Base-by-base conservation (phyloP, 2,329 filamentous ascomycete genomes). In the Diaporthe ampelina region DNA sequence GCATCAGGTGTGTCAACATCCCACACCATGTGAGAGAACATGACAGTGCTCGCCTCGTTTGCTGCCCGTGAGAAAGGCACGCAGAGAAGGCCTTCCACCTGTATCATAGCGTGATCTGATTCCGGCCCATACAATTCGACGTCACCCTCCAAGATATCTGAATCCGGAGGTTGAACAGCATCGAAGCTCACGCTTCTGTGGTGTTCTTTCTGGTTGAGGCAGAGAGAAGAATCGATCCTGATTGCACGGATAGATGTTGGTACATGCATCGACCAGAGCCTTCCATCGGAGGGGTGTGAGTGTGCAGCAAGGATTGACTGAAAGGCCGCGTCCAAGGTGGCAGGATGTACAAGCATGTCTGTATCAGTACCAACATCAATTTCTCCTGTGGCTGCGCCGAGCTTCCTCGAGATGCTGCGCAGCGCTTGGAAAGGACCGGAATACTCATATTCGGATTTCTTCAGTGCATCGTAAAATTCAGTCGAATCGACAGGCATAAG, bases 391-490 rank as follows among this genome's bases (percentile, higher is more conserved):
- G 26, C 24, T 2, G 5, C 2, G 4, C 61, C 61, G 9, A 71
- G 56, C 45, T 52, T 71, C 21, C 69, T n/a, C 43, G 29, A 13
- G 4, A 71, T 9, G 0, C 43, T 76, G 5, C 76, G 72, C 1
- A 76, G 21, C 2, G 72, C 45, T 17, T n/a, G 21, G 24, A 76
- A 74, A 2, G 58, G 54, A 5, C 59, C 68, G 1, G 54, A 35
- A 50, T 75, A 76, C n/a, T 52, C 26, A 37, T 70, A 75, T 6
- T 63, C 75, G 7, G 73, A 17, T n/a, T 57, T n/a, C 8, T 9
- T 32, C 5, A 76, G 37, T 3, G 69, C 24, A 4, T 24, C 45
- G 57, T 76, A 76, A 32, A 76, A 74, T 8, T 67, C 43, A 9
- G 71, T 57, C 8, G 9, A 10, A 2, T 26, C 5, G 8, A 70